Evolutionary conservation across 2,329 filamentous ascomycete genomes (phyloP).

Genomic region (Claviceps monticola): DNA sequence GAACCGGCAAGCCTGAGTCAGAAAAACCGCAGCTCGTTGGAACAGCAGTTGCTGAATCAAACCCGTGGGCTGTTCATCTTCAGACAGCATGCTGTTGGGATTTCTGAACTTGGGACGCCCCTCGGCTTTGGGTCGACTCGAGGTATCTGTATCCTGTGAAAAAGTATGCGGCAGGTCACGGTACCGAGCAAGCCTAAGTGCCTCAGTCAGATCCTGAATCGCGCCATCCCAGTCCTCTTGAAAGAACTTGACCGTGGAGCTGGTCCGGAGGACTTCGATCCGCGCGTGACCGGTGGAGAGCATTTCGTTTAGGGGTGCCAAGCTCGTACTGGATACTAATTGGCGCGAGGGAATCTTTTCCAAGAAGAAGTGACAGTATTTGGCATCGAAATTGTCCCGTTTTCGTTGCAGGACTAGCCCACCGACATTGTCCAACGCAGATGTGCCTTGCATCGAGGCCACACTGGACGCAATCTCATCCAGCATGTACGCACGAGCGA

Average conservation of each 20-base stretch:
- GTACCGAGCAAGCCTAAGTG: slow-evolving; percentile 41
- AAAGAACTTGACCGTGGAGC: slow-evolving; percentile 61
- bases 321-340: slow-evolving; percentile 56
- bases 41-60: slow-evolving; percentile 64
- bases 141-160: not conserved
- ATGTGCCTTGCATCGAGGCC: slow-evolving; percentile 69
- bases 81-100: slow-evolving; percentile 20
- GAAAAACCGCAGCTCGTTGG: slow-evolving; percentile 58
- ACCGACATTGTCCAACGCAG: slow-evolving; percentile 64
- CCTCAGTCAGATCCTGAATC: slow-evolving; percentile 54
- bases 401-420: slow-evolving; percentile 57
- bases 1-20: slow-evolving; percentile 55
- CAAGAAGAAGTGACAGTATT: slow-evolving; percentile 87
- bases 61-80: slow-evolving; percentile 52
- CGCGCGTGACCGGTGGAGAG: slow-evolving; percentile 50
- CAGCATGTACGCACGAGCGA: slow-evolving; percentile 62
- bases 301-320: slow-evolving; percentile 53
- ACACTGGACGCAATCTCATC: slow-evolving; percentile 77
- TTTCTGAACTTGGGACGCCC: not conserved
- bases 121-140: not conserved
- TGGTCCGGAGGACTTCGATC: slow-evolving; percentile 54
- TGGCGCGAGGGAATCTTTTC: slow-evolving; percentile 72
- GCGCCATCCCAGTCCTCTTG: slow-evolving; percentile 62
- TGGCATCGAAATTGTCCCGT: slow-evolving; percentile 55
- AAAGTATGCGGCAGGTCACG: not conserved